phyloP scores from a whole-genome alignment of 306 rosid genomes.

The Sphenostylis stenocarpa region DNA sequence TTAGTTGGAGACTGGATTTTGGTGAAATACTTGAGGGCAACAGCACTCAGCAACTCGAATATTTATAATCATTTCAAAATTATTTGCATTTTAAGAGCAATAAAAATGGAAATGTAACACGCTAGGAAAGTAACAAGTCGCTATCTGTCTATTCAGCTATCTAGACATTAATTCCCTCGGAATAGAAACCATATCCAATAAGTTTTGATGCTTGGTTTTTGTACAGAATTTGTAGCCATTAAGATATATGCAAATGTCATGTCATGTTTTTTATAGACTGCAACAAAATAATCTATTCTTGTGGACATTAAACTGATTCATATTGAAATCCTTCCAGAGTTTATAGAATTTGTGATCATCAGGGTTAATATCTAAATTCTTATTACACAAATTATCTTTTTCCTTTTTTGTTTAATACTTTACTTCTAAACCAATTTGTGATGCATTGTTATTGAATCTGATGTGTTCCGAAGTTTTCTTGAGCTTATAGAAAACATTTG shows the following conservation, averaged over 20 bases:
- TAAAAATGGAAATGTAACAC: not conserved
- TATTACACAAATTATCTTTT: not conserved
- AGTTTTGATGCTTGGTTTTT: constrained; percentile 37
- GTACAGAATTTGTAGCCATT: constrained; percentile 23
- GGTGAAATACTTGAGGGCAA: not conserved
- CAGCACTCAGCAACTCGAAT: not conserved
- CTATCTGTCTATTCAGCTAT: not conserved
- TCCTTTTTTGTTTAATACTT: not conserved
- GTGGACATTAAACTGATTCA: constrained; percentile 17
- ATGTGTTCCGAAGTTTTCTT: constrained; percentile 14
- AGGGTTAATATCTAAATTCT: not conserved
- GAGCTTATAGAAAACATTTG: constrained; percentile 16
- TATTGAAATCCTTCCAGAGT: constrained; percentile 23
- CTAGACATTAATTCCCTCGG: not conserved
- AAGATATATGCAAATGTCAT: constrained; percentile 1
- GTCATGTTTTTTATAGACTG: constrained; percentile 16
- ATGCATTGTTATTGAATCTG: not conserved
- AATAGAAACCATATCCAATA: not conserved
- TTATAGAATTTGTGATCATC: constrained; percentile 18
- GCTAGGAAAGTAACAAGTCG: not conserved
- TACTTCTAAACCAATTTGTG: constrained; percentile 1
- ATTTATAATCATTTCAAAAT: not conserved
- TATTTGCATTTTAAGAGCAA: not conserved
- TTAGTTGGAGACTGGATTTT: not conserved
- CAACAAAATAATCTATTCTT: constrained; percentile 21